phyloP scores from a whole-genome alignment of 139 green algal genomes.

The Picochlorum sp. region DNA sequence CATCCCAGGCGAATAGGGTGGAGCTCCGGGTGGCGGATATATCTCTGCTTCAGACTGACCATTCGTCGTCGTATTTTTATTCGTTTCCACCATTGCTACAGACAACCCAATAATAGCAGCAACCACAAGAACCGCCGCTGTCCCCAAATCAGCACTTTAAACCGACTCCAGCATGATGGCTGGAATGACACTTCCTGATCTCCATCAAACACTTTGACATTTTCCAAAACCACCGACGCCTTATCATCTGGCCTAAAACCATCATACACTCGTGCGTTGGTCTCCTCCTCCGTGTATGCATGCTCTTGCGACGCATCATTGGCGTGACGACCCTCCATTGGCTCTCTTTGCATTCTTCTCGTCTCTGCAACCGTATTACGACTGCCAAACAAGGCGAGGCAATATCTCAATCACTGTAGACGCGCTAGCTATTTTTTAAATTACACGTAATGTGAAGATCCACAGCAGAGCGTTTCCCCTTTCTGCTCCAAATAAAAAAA shows the following conservation, averaged over 20 bases:
- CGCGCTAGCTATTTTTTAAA: too few species aligned
- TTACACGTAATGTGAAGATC: too few species aligned
- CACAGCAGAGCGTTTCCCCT: too few species aligned
- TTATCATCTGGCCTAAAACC: slow-evolving; percentile 4
- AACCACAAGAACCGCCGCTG: slow-evolving; percentile 2
- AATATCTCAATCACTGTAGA: too few species aligned
- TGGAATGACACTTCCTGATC: background rate
- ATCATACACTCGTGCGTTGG: background rate
- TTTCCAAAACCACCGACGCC: slow-evolving; percentile 5
- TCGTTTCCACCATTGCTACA: slow-evolving; percentile 9
- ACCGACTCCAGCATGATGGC: slow-evolving; percentile 10
- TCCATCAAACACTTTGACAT: slow-evolving; percentile 1
- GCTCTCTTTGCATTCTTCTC: background rate
- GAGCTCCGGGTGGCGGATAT: too few species aligned
- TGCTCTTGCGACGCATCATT: background rate
- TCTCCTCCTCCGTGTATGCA: too few species aligned
- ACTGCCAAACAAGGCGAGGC: too few species aligned
- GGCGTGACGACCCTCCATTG: background rate
- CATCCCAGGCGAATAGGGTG: too few species aligned
- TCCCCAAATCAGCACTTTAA: slow-evolving; percentile 23
- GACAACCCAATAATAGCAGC: slow-evolving; percentile 13
- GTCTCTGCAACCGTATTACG: background rate
- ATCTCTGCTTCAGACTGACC: background rate
- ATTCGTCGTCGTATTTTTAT: background rate
- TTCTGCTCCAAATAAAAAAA: too few species aligned